Conservation (phyloP, 1,284 basidiomycete species). For the Microbotryum scabiosae region DNA sequence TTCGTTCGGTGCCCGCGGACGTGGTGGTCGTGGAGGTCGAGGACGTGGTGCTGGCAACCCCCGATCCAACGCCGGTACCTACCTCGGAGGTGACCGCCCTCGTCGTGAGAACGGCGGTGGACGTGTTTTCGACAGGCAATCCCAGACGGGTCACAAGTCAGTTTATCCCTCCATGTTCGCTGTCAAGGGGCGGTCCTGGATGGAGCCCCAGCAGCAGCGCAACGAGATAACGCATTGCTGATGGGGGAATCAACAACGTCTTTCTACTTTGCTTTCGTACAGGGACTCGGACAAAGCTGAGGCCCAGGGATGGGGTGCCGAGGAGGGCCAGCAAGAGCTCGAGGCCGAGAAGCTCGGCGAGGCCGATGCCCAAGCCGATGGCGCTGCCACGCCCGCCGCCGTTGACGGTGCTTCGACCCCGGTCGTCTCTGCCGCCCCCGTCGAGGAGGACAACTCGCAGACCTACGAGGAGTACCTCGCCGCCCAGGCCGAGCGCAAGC, state of each 20-base stretch:
- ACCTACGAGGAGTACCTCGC: conserved; percentile 38
- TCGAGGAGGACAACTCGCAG: conserved; percentile 35
- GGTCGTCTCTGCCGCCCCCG: conserved; percentile 21
- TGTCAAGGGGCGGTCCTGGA: too few relatives aligned
- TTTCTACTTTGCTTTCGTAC: background rate
- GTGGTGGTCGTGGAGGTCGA: conserved; percentile 15
- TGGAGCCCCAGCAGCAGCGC: background rate
- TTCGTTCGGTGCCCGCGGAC: conserved; percentile 17
- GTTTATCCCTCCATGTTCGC: background rate
- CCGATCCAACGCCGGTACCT: conserved; percentile 31
- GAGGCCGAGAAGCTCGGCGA: conserved; percentile 27
- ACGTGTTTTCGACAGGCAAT: conserved; percentile 30
- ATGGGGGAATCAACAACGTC: background rate
- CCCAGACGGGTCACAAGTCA: conserved; percentile 29
- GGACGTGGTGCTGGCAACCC: conserved; percentile 23
- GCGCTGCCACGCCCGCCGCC: conserved; percentile 17
- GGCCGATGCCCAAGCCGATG: conserved; percentile 27
- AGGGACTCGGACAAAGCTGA: conserved; percentile 31
- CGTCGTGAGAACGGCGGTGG: conserved; percentile 32
- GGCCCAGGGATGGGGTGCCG: conserved; percentile 29
- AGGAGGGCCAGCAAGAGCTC: conserved; percentile 31
- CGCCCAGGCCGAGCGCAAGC: conserved; percentile 27
- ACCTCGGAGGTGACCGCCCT: conserved; percentile 30
- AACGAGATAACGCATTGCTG: background rate
- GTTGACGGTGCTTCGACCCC: conserved; percentile 22